Evolutionary conservation across 2,329 filamentous ascomycete genomes (phyloP).

Genomic region (Exutisphaerella laricina): DNA sequence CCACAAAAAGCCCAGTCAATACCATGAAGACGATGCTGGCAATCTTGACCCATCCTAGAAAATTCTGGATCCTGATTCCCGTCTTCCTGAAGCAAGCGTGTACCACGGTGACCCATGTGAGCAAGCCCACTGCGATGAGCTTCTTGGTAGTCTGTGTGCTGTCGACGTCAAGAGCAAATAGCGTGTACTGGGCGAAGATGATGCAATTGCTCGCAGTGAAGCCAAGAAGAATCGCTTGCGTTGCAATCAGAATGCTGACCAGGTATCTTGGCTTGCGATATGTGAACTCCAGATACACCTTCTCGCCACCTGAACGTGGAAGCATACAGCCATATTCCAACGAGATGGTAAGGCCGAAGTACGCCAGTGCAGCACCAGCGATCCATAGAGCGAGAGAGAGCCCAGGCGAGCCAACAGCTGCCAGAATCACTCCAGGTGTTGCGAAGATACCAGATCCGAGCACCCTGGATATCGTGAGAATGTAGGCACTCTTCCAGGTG

Average conservation of each 20-base stretch:
- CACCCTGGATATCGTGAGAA: conserved; percentile 62
- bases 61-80: conserved; percentile 37
- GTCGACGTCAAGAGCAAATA: conserved; percentile 52
- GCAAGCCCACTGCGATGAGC: conserved; percentile 40
- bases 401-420: conserved; percentile 61
- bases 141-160: conserved; percentile 51
- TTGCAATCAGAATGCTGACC: conserved; percentile 58
- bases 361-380: conserved; percentile 56
- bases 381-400: conserved; percentile 60
- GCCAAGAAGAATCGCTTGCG: conserved; percentile 58
- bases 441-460: conserved; percentile 69
- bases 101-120: conserved; percentile 36
- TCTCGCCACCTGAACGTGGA: conserved; percentile 60
- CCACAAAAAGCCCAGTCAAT: conserved; percentile 34
- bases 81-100: conserved; percentile 36
- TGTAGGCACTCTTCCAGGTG: conserved; percentile 51
- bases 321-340: conserved; percentile 68
- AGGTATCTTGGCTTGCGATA: conserved; percentile 60
- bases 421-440: conserved; percentile 62
- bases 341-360: conserved; percentile 49
- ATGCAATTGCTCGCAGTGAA: conserved; percentile 64
- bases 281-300: conserved; percentile 66
- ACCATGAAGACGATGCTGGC: conserved; percentile 37
- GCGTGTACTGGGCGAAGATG: conserved; percentile 19
- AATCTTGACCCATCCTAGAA: conserved; percentile 39